Evolutionary conservation across 2,329 filamentous ascomycete genomes (phyloP).

Genomic region (Neonectria hederae): DNA sequence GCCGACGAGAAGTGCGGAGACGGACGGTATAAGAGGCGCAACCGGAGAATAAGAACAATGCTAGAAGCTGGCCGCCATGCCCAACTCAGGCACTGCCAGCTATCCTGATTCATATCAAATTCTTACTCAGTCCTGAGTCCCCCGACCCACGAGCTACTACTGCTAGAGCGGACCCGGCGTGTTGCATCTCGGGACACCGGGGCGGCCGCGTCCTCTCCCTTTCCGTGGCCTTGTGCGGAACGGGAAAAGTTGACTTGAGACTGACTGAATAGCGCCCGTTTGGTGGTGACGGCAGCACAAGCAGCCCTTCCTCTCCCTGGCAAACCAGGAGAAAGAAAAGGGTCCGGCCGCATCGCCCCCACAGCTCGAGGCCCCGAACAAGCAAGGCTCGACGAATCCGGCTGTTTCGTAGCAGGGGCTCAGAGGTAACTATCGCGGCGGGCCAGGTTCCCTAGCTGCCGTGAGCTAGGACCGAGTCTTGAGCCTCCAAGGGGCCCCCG

Average conservation of each 20-base stretch:
- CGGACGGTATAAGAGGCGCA: background rate
- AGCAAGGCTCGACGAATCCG: constrained; percentile 28
- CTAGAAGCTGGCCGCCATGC: background rate
- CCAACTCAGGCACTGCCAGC: background rate
- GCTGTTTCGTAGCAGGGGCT: constrained; percentile 32
- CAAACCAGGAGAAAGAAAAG: background rate
- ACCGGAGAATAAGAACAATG: background rate
- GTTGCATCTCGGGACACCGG: constrained; percentile 1
- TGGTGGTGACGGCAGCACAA: background rate
- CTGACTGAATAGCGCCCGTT: too few species aligned
- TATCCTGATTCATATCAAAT: background rate
- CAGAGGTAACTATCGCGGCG: constrained; percentile 13
- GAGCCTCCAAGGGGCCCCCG: background rate
- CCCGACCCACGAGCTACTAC: background rate
- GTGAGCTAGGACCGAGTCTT: constrained; percentile 11
- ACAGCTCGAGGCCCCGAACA: constrained; percentile 20
- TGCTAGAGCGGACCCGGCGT: background rate
- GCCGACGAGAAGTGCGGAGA: background rate
- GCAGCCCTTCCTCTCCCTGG: background rate
- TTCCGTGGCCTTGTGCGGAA: background rate
- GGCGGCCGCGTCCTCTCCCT: background rate
- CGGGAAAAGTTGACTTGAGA: too few species aligned
- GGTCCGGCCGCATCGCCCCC: constrained; percentile 6
- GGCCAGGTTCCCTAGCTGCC: constrained; percentile 20
- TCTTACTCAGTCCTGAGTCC: background rate